Evolutionary conservation across 1,284 basidiomycete genomes (phyloP).

Genomic region (Leccinum pachyderme): DNA sequence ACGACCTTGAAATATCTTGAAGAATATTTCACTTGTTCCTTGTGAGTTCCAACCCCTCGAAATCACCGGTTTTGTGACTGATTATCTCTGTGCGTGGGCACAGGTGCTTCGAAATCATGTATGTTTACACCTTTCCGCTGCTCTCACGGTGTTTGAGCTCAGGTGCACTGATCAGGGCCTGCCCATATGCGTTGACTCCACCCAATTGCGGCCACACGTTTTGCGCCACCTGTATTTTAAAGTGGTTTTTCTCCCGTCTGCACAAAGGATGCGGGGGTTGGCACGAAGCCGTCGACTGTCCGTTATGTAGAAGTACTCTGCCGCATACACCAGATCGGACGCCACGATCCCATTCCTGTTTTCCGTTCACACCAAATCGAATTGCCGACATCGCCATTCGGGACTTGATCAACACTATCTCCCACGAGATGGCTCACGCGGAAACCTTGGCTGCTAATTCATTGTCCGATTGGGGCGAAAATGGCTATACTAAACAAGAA

Average conservation of each 20-base stretch:
- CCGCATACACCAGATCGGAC: conserved; percentile 47
- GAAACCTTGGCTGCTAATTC: conserved; percentile 5
- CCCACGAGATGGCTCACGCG: conserved; percentile 10
- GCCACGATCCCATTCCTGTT: conserved; percentile 48
- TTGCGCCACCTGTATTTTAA: conserved; percentile 60
- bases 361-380: conserved; percentile 63
- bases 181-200: conserved; percentile 56
- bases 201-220: conserved; percentile 63
- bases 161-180: conserved; percentile 42
- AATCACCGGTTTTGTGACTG: conserved; percentile 11
- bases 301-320: conserved; percentile 57
- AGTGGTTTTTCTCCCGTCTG: conserved; percentile 64
- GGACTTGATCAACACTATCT: conserved; percentile 46
- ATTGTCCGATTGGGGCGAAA: conserved; percentile 47
- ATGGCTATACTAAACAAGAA: conserved; percentile 45
- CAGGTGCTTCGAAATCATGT: conserved; percentile 45
- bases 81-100: conserved; percentile 5
- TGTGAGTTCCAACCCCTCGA: conserved; percentile 19
- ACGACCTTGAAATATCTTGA: conserved; percentile 49
- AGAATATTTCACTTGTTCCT: conserved; percentile 47
- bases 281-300: conserved; percentile 65
- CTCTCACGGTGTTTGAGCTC: conserved; percentile 5
- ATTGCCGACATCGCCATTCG: conserved; percentile 49
- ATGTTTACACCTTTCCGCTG: conserved; percentile 16
- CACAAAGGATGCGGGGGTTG: conserved; percentile 59